These are phyloP conservation scores for Mucor velutinosus DNA, from an alignment of 371 early-diverging fungal species.

Conservation along the genomic window DNA sequence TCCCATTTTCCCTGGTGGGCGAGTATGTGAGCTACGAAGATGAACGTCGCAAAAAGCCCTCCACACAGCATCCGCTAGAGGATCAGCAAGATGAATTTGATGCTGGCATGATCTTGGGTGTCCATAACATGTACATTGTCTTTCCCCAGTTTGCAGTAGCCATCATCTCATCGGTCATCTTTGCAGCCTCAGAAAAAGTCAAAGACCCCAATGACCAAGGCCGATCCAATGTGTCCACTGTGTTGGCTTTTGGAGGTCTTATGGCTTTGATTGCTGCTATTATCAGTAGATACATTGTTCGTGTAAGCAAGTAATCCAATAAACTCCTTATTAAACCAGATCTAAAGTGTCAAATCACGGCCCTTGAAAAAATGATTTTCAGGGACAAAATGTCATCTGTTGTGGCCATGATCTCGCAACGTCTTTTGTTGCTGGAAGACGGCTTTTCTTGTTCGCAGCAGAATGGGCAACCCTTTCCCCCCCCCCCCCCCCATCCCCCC, in stretches of 20 bases:
- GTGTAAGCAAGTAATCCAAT: constrained; percentile 18
- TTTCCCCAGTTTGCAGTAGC: constrained; percentile 72
- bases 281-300: constrained; percentile 33
- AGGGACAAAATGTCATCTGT: no score
- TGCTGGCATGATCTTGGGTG: constrained; percentile 73
- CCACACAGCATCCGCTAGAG: constrained; percentile 2
- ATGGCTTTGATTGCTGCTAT: constrained; percentile 58
- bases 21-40: constrained; percentile 64
- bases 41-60: constrained; percentile 25
- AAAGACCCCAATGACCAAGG: constrained; percentile 7
- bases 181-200: constrained; percentile 32
- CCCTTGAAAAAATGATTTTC: no score
- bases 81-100: constrained; percentile 34
- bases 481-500: no score
- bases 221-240: constrained; percentile 43
- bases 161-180: constrained; percentile 51
- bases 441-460: no score
- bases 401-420: no score
- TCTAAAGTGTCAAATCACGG: no score
- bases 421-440: no score
- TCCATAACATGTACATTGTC: constrained; percentile 82
- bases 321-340: no score
- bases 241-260: constrained; percentile 59
- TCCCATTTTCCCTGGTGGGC: constrained; percentile 79
- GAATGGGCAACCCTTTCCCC: no score